Conservation (phyloP, 2,329 filamentous ascomycete genomes). For the Colletotrichum sp. region DNA sequence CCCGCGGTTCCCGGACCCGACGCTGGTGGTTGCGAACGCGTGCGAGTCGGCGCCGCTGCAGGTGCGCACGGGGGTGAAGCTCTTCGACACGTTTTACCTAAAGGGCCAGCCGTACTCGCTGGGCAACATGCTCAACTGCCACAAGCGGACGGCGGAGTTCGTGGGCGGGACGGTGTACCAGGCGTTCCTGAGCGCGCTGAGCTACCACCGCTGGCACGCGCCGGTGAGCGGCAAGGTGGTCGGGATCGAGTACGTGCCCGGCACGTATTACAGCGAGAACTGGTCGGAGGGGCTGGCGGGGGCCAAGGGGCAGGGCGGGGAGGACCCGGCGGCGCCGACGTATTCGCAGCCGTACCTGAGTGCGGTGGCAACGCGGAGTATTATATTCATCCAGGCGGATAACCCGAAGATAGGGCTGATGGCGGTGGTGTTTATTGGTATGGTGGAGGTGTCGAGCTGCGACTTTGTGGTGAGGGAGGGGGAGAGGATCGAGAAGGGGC, state of each 20-base stretch:
- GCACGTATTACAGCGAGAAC: constrained; percentile 72
- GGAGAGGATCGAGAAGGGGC: constrained; percentile 70
- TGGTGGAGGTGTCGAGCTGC: constrained; percentile 78
- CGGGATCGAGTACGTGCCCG: constrained; percentile 62
- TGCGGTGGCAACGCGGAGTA: constrained; percentile 68
- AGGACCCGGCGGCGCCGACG: constrained; percentile 22
- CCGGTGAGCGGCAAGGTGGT: constrained; percentile 68
- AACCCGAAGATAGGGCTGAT: constrained; percentile 71
- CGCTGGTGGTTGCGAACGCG: constrained; percentile 59
- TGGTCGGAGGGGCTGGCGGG: constrained; percentile 38
- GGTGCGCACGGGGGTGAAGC: constrained; percentile 52
- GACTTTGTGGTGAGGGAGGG: constrained; percentile 73
- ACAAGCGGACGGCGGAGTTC: constrained; percentile 58
- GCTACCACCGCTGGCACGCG: constrained; percentile 75
- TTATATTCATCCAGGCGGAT: constrained; percentile 75
- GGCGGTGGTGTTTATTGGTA: constrained; percentile 74
- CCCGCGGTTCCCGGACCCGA: background rate
- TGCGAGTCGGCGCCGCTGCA: constrained; percentile 69
- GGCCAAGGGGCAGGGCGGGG: background rate
- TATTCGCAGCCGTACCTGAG: constrained; percentile 70
- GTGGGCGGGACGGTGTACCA: constrained; percentile 72
- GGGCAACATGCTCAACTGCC: constrained; percentile 65
- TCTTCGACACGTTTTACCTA: constrained; percentile 69
- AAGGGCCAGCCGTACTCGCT: constrained; percentile 74
- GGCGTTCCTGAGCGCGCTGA: constrained; percentile 69